phyloP scores from a whole-genome alignment of 257 asterid genomes.

The Scutellaria baicalensis region DNA sequence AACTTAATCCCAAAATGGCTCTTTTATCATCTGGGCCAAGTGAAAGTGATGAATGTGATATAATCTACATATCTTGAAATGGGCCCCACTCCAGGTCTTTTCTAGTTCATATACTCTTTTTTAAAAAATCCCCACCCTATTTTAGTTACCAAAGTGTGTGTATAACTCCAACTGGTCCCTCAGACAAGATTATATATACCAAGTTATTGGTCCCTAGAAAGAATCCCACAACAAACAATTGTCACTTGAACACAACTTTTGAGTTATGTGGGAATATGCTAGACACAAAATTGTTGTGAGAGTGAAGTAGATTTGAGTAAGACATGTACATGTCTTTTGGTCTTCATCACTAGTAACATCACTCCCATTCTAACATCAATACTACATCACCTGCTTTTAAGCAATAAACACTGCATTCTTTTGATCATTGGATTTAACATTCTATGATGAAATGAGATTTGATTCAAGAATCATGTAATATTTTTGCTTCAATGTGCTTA shows the following conservation, averaged over 20 bases:
- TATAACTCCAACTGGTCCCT: slow-evolving; percentile 18
- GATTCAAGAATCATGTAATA: too few species aligned
- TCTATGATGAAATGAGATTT: too few species aligned
- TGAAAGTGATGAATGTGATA: slow-evolving; percentile 16
- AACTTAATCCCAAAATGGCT: not conserved
- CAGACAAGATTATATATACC: slow-evolving; percentile 29
- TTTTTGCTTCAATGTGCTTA: too few species aligned
- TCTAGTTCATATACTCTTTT: not conserved
- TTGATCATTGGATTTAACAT: not conserved
- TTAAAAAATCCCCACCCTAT: not conserved
- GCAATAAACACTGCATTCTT: not conserved
- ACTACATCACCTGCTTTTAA: not conserved
- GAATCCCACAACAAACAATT: slow-evolving; percentile 16
- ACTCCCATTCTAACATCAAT: not conserved
- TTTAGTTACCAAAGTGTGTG: not conserved
- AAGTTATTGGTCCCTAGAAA: slow-evolving; percentile 6
- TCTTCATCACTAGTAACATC: slow-evolving; percentile 13
- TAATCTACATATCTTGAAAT: not conserved
- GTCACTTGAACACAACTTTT: slow-evolving; percentile 15
- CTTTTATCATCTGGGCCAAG: slow-evolving; percentile 7
- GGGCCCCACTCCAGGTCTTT: slow-evolving; percentile 11
- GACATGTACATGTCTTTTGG: slow-evolving; percentile 23
- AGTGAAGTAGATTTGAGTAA: slow-evolving; percentile 26
- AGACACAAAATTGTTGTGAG: slow-evolving; percentile 22
- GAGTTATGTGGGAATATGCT: slow-evolving; percentile 27